Evolutionary conservation across 805 yeast genomes (phyloP).

Genomic region (Barnettozyma siamensis): DNA sequence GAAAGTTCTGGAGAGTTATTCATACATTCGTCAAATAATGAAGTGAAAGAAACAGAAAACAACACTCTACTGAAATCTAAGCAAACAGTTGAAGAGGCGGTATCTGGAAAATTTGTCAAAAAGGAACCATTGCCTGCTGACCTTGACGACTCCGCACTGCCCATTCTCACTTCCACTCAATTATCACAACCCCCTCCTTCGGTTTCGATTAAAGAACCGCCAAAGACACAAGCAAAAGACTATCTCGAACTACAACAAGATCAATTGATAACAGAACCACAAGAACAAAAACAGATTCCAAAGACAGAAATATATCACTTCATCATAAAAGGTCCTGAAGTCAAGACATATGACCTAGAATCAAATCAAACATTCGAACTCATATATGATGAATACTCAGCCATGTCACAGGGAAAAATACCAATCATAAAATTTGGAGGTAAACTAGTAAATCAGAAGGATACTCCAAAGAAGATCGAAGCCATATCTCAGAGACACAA

Average conservation of each 20-base stretch:
- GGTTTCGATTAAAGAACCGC: too few relatives aligned
- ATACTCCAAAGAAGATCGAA: slow-evolving; percentile 3
- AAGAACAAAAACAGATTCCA: background rate
- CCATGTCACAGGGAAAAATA: slow-evolving; percentile 1
- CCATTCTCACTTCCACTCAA: slow-evolving; percentile 4
- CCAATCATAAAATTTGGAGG: slow-evolving; percentile 1
- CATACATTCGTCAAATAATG: background rate
- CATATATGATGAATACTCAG: background rate
- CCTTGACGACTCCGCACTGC: background rate
- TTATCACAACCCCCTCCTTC: background rate
- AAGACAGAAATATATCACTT: slow-evolving; percentile 1
- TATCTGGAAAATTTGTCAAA: too few relatives aligned
- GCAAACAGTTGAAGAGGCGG: too few relatives aligned
- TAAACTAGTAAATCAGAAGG: background rate
- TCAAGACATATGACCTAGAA: background rate
- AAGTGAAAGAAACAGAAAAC: background rate
- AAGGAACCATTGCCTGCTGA: too few relatives aligned
- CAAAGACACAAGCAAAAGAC: background rate
- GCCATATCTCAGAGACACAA: slow-evolving; percentile 3
- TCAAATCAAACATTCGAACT: background rate
- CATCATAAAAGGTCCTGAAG: slow-evolving; percentile 4
- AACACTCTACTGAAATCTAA: background rate
- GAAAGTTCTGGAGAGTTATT: background rate
- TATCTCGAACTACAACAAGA: too few relatives aligned
- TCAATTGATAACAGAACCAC: too few relatives aligned